These are phyloP conservation scores for Leccinum pachyderme DNA, from an alignment of 1,284 basidiomycete species.

Conservation along the genomic window DNA sequence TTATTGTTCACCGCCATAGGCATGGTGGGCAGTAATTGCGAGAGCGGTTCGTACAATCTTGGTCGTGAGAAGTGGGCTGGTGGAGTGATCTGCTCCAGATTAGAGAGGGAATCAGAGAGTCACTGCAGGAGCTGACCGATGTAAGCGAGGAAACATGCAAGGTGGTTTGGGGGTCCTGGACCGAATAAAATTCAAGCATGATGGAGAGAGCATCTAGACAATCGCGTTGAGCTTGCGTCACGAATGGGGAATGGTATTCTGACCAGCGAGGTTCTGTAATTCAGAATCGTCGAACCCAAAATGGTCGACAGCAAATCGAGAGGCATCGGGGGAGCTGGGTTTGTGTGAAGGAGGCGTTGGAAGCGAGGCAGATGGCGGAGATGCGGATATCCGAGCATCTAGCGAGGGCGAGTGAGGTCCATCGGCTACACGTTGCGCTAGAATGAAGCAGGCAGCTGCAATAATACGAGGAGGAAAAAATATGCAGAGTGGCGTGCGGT, in stretches of 20 bases:
- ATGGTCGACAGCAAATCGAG: constrained; percentile 63
- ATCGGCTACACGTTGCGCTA: constrained; percentile 68
- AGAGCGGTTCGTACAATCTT: constrained; percentile 33
- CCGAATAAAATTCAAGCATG: constrained; percentile 69
- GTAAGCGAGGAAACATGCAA: constrained; percentile 51
- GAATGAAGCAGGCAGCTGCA: constrained; percentile 70
- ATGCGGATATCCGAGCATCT: constrained; percentile 63
- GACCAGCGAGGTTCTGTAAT: constrained; percentile 58
- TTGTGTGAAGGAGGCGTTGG: constrained; percentile 76
- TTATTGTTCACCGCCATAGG: constrained; percentile 35
- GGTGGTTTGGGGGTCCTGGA: constrained; percentile 50
- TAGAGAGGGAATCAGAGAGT: constrained; percentile 3
- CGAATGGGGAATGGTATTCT: constrained; percentile 12
- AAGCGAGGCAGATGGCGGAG: constrained; percentile 60
- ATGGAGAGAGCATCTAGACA: constrained; percentile 58
- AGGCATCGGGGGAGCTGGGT: constrained; percentile 64
- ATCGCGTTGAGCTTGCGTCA: constrained; percentile 12
- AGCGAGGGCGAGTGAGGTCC: constrained; percentile 70
- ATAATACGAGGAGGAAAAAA: constrained; percentile 65
- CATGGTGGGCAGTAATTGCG: constrained; percentile 27
- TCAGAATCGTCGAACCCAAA: constrained; percentile 62
- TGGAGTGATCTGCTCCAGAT: constrained; percentile 25
- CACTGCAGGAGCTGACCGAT: constrained; percentile 41
- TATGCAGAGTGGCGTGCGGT: constrained; percentile 73
- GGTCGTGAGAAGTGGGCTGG: constrained; percentile 25